Conservation (phyloP, 2,329 filamentous ascomycete genomes). For the Aulographum hederae region DNA sequence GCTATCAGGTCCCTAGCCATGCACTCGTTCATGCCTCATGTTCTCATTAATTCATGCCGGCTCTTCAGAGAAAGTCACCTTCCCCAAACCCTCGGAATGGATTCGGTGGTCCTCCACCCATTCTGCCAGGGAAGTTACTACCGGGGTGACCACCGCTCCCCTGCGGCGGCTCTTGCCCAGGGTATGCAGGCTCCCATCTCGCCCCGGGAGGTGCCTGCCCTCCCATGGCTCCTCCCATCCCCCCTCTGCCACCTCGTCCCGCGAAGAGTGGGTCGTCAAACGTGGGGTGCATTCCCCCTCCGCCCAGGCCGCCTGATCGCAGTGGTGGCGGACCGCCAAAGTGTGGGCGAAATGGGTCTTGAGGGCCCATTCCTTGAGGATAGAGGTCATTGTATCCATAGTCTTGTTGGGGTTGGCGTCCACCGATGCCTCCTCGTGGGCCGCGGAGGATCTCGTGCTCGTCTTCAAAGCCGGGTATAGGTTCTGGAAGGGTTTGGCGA, state of each 20-base stretch:
- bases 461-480: constrained; percentile 88
- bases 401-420: constrained; percentile 39
- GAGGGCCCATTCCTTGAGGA: constrained; percentile 66
- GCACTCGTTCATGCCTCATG: too few species aligned
- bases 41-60: too few species aligned
- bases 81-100: constrained; percentile 42
- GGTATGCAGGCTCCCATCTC: constrained; percentile 77
- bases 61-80: constrained; percentile 38
- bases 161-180: constrained; percentile 28
- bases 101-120: constrained; percentile 32
- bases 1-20: too few species aligned
- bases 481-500: constrained; percentile 56
- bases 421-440: constrained; percentile 14
- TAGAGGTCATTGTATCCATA: constrained; percentile 80
- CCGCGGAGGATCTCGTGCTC: constrained; percentile 68
- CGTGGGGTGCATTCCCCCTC: constrained; percentile 85
- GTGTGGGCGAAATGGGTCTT: constrained; percentile 58
- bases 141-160: constrained; percentile 10
- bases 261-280: constrained; percentile 81
- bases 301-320: constrained; percentile 32
- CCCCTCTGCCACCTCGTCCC: constrained; percentile 30
- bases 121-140: constrained; percentile 23
- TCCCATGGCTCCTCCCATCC: constrained; percentile 31
- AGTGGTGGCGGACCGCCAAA: constrained; percentile 27
- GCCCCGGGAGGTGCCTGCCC: constrained; percentile 69